Conservation (phyloP, 2,329 filamentous ascomycete species). For the Diaporthe velutina region DNA sequence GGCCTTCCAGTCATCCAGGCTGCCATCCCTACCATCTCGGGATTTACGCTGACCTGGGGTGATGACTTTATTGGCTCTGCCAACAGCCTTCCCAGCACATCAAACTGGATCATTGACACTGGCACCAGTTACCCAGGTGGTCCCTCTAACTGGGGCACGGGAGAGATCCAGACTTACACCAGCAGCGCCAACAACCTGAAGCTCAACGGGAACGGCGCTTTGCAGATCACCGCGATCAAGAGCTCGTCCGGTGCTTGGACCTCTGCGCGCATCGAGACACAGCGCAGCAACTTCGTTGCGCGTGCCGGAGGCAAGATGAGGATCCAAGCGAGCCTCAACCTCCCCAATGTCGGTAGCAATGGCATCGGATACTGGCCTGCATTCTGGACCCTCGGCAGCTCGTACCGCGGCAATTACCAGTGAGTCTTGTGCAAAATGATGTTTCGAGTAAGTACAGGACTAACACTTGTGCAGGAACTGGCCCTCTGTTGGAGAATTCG, state of each 20-base stretch:
- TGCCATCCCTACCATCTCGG: conserved; percentile 15
- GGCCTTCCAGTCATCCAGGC: conserved; percentile 2
- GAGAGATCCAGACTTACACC: conserved; percentile 62
- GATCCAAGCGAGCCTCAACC: conserved; percentile 51
- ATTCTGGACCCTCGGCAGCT: conserved; percentile 66
- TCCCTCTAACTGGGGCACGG: conserved; percentile 61
- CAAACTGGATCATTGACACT: conserved; percentile 59
- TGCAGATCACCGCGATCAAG: conserved; percentile 52
- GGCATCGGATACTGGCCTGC: conserved; percentile 65
- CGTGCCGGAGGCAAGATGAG: conserved; percentile 56
- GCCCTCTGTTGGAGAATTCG: conserved; percentile 65
- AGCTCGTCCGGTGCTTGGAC: conserved; percentile 57
- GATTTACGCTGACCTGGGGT: conserved; percentile 22
- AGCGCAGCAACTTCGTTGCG: conserved; percentile 47
- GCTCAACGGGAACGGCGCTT: conserved; percentile 52
- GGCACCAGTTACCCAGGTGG: conserved; percentile 62
- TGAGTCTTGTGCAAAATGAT: background rate
- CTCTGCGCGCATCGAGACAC: conserved; percentile 65
- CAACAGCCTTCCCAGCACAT: conserved; percentile 48
- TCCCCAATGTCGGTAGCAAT: conserved; percentile 11
- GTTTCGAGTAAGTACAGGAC: too few species aligned
- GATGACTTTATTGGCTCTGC: conserved; percentile 18
- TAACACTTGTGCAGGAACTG: conserved; percentile 47
- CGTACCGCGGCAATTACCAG: conserved; percentile 53
- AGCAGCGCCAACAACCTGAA: conserved; percentile 53